Base-by-base conservation (phyloP, 352 stramenopile genomes). In the Blastocystis sp. region DNA sequence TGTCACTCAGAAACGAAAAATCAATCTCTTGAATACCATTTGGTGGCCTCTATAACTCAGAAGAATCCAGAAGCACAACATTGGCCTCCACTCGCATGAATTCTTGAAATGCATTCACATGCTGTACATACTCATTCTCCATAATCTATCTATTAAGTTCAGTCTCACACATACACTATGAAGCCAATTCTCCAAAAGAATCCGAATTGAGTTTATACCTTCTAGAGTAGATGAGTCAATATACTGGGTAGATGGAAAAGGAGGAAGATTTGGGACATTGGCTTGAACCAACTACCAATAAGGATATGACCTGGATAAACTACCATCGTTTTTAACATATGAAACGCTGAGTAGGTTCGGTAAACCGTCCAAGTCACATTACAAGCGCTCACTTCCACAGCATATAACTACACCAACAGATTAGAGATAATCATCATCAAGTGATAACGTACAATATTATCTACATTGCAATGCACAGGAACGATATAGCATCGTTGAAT, bases 61-160 rank as follows among this genome's bases (percentile, higher is more conserved):
- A 86, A 7, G 19, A 6, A 21, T n/a, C 3, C 7, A 86, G 43
- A 21, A 21, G 12, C 19, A n/a, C 16, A 4, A 86, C 75, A 49
- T 86, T 86, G 9, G 75, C 51, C 52, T 86, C 51, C 32, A 54
- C 49, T 14, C 75, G 57, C 75, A 86, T 86, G 46, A 86, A 86
- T 29, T 86, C 75, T 35, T 86, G 75, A 75, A 86, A 86, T 11
- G 75, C 75, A 86, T 54, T 75, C 42, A 86, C 75, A 35, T 86
- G 75, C 42, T 86, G 75, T 27, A 86, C 75, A 39, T 86, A 86
- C 42, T 71, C 57, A 42, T 86, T 86, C 42, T 86, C 57, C 61
- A 86, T 86, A 19, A 86, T 86, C 75, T 86, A 51, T 12, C 24
- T 29, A 61, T 75, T 46, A 9, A 74, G 27, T 12, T 12, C 21